Conservation (phyloP, 768 basidiomycete genomes). For the Cystobasidium ongulense region DNA sequence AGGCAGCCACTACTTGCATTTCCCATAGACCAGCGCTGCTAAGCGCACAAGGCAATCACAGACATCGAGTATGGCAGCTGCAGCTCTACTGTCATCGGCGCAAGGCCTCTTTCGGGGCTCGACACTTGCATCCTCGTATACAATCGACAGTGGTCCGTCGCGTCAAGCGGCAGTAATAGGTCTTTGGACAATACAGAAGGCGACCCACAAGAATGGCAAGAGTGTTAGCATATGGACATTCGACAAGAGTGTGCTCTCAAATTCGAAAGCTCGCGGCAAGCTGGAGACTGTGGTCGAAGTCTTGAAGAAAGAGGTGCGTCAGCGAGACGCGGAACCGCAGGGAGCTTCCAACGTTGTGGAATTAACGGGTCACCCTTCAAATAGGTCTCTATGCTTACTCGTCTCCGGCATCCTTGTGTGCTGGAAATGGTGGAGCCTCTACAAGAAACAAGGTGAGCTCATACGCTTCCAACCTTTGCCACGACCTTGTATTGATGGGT, state of each 20-base stretch:
- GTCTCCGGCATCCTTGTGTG: constrained; percentile 84
- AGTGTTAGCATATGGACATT: constrained; percentile 86
- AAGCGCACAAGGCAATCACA: neutral
- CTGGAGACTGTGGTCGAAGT: constrained; percentile 72
- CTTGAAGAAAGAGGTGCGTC: constrained; percentile 73
- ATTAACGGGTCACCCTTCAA: too few species aligned
- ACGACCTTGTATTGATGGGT: neutral
- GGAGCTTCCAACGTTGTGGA: too few species aligned
- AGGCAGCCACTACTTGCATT: too few species aligned
- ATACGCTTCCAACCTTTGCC: neutral
- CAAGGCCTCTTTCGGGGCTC: constrained; percentile 7
- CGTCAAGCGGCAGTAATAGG: constrained; percentile 47
- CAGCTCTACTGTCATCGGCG: constrained; percentile 12
- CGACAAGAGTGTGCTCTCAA: constrained; percentile 66
- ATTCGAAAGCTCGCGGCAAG: constrained; percentile 42
- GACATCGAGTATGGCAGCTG: constrained; percentile 16
- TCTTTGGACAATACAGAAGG: constrained; percentile 79
- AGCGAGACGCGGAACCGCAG: constrained; percentile 41
- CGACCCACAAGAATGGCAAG: constrained; percentile 81
- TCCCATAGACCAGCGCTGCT: too few species aligned
- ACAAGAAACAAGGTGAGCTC: constrained; percentile 64
- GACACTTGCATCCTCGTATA: constrained; percentile 26
- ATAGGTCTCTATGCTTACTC: constrained; percentile 75
- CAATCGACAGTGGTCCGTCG: neutral
- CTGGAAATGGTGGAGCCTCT: constrained; percentile 96